Conservation (phyloP, 2,329 filamentous ascomycete species). For the Xylariales sp. region DNA sequence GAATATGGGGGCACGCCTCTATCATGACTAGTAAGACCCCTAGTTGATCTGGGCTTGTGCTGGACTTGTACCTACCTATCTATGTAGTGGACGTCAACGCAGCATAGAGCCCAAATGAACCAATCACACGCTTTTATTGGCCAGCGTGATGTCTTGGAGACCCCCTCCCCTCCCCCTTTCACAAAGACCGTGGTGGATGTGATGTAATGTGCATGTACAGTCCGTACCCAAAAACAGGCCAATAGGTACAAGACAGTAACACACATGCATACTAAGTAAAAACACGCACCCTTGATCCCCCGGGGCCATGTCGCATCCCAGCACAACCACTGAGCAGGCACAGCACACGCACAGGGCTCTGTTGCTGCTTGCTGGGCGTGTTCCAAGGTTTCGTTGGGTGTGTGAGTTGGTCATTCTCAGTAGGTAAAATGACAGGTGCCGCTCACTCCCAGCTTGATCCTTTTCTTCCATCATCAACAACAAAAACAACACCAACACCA, state of each 20-base stretch:
- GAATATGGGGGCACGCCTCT: constrained; percentile 28
- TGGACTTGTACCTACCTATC: no score
- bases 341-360: constrained; percentile 28
- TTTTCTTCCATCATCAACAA: constrained; percentile 61
- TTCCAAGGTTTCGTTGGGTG: background rate
- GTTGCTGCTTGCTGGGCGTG: constrained; percentile 10
- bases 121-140: constrained; percentile 30
- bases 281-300: background rate
- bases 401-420: constrained; percentile 23
- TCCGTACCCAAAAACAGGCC: background rate
- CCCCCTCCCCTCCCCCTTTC: constrained; percentile 29
- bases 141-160: constrained; percentile 37
- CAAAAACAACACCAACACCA: constrained; percentile 51
- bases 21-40: constrained; percentile 26
- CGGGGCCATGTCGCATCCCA: constrained; percentile 8
- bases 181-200: constrained; percentile 4
- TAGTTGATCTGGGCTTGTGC: constrained; percentile 1
- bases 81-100: background rate
- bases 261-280: no score
- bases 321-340: constrained; percentile 35
- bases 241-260: constrained; percentile 19
- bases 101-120: constrained; percentile 3
- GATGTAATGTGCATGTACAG: constrained; percentile 30
- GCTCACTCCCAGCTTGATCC: constrained; percentile 53
- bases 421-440: constrained; percentile 46